Conservation (phyloP, 345 rosid genomes). For the Mercurialis annua region DNA sequence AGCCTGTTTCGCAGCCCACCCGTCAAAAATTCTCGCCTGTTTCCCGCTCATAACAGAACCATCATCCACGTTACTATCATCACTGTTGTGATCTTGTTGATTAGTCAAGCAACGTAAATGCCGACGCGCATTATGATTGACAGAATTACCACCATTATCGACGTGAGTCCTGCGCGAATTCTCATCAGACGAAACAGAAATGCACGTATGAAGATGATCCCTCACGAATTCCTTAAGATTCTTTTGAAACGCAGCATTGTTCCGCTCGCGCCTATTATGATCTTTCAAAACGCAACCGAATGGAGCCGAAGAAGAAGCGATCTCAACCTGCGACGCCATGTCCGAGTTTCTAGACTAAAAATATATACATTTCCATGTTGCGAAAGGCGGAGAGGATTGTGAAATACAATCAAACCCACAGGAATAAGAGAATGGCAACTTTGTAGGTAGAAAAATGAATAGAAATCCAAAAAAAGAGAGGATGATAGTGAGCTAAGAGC, state of each 20-base stretch:
- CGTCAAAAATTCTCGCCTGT: constrained; percentile 35
- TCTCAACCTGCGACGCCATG: constrained; percentile 75
- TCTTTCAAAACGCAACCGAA: constrained; percentile 63
- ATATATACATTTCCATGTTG: too few relatives aligned
- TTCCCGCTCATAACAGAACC: constrained; percentile 12
- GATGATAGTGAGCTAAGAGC: too few relatives aligned
- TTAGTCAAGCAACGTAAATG: constrained; percentile 17
- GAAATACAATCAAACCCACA: too few relatives aligned
- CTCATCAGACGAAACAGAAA: constrained; percentile 19
- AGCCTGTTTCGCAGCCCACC: constrained; percentile 46
- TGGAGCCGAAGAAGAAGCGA: constrained; percentile 52
- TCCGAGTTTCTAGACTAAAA: too few relatives aligned
- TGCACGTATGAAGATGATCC: constrained; percentile 47
- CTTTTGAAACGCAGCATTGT: constrained; percentile 46
- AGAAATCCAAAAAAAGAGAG: too few relatives aligned
- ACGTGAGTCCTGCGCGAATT: constrained; percentile 16
- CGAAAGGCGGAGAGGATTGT: too few relatives aligned
- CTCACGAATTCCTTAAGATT: constrained; percentile 60
- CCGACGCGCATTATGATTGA: constrained; percentile 1
- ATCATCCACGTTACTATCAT: constrained; percentile 2
- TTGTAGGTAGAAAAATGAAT: too few relatives aligned
- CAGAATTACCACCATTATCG: neutral
- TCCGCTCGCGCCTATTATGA: constrained; percentile 42
- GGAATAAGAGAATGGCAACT: too few relatives aligned
- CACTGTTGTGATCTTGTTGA: neutral